Evolutionary conservation across 2,329 filamentous ascomycete species (phyloP).

Genomic region (Monosporascus cannonballus): DNA sequence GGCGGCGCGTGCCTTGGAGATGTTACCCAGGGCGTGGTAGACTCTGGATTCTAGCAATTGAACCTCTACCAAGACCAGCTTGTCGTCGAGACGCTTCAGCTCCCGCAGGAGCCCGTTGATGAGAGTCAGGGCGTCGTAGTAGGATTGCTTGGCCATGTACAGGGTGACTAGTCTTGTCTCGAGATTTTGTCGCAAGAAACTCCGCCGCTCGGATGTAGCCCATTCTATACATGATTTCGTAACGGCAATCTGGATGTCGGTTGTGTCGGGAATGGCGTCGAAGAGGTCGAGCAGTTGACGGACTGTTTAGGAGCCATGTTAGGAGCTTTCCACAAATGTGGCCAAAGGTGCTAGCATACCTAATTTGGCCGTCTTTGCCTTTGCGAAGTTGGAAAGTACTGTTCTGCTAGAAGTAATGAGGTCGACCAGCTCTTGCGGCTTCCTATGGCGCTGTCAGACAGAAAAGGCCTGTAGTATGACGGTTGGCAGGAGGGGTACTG

Average conservation of each 20-base stretch:
- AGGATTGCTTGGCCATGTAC: conserved; percentile 95
- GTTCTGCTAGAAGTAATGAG: conserved; percentile 86
- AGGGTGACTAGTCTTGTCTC: conserved; percentile 90
- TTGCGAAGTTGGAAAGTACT: conserved; percentile 91
- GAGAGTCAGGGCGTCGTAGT: conserved; percentile 92
- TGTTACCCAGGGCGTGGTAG: conserved; percentile 95
- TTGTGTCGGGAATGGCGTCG: conserved; percentile 85
- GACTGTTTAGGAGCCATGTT: conserved; percentile 48
- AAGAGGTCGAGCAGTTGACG: conserved; percentile 96
- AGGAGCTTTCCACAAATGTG: conserved; percentile 1
- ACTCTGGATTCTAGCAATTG: conserved; percentile 95
- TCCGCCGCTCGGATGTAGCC: conserved; percentile 89
- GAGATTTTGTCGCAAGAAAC: conserved; percentile 96
- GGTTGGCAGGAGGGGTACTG: conserved; percentile 10
- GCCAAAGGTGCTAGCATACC: conserved; percentile 50
- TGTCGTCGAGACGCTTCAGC: conserved; percentile 96
- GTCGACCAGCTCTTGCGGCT: conserved; percentile 77
- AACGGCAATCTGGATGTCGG: conserved; percentile 88
- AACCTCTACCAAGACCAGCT: conserved; percentile 94
- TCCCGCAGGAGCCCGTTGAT: conserved; percentile 96
- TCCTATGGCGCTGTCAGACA: conserved; percentile 40
- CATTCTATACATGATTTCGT: conserved; percentile 99
- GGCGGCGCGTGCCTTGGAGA: conserved; percentile 89
- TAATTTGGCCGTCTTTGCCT: conserved; percentile 97
- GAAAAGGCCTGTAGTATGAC: neutral